A percentile compares a stretch with the other conserved stretches of the same genome.
phyloP scores from a whole-genome alignment of 345 rosid genomes.

The Aegle marmelos region DNA sequence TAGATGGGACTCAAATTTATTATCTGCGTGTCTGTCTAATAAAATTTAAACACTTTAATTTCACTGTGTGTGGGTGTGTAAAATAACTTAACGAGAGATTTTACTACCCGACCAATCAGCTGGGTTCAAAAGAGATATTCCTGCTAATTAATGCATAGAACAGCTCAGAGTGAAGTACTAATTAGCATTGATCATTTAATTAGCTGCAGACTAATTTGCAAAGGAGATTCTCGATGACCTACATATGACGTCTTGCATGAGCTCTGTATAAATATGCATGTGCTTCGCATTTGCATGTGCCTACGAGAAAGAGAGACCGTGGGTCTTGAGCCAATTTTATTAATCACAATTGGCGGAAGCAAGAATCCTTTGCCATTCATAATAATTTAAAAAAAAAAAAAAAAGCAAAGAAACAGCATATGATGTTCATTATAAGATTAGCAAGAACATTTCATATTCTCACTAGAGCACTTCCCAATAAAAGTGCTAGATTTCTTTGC shows the following conservation, averaged over 20 bases:
- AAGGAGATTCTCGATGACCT: neutral
- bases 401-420: conserved; percentile 1
- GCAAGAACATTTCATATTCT: conserved; percentile 21
- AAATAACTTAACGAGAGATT: too few relatives aligned
- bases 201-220: neutral
- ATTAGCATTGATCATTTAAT: neutral
- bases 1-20: too few relatives aligned
- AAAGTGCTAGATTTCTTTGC: conserved; percentile 23
- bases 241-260: neutral
- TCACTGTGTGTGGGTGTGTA: neutral
- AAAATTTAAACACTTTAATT: neutral
- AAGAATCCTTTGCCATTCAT: neutral
- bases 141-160: too few relatives aligned
- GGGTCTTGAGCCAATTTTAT: too few relatives aligned
- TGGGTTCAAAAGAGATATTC: neutral
- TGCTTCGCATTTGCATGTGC: conserved; percentile 9
- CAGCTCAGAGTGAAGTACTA: neutral
- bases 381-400: neutral
- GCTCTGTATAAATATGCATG: neutral
- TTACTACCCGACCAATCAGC: neutral
- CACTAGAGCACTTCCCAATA: conserved; percentile 23
- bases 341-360: neutral
- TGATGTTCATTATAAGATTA: conserved; percentile 9
- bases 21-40: neutral
- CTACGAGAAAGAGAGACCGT: neutral